Base-by-base conservation (phyloP, 176 grass and related monocot genomes). In the Oryza officinalis region DNA sequence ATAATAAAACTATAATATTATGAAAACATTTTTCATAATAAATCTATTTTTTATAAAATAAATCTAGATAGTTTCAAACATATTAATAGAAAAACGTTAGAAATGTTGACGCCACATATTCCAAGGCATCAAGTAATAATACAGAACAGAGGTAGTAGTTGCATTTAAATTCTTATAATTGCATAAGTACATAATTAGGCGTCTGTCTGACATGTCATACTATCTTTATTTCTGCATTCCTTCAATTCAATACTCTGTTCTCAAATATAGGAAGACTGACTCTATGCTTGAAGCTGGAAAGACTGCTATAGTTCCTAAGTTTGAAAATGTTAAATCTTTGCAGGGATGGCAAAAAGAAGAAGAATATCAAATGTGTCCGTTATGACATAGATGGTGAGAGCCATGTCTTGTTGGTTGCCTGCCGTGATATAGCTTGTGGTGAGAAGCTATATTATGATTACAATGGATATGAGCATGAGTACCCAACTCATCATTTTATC, bases 371-470 rank as follows among this genome's bases (percentile, higher is more conserved):
- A 66, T 98, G 96, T 76, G 96, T 93, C 74, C 75, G 96, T 27
- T 98, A 95, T 73, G 81, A 93, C 80, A 90, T 98, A 17, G 67
- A 93, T 28, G 96, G 91, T 59, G 89, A 95, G 80, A 93, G 96
- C 74, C 90, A 88, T 73, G 96, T 89, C 38, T 85, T 98, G 84
- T 80, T 98, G 80, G 91, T 98, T 14, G 86, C 96, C 59, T 93
- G 87, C 57, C 96, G 93, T 70, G 91, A 98, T 91, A 98, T 98
- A 74, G 78, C 81, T 83, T 67, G 77, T 27, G 96, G 93, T 45
- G 96, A 98, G 75, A 95, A 85, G 80, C 82, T 98, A 75, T 98
- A 98, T 85, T 98, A 95, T 52, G 96, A 98, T 71, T 98, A 98
- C 83, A 98, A 98, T 35, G 96, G 91, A 72, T 91, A 93, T 27